Evolutionary conservation across 768 basidiomycete genomes (phyloP).

Genomic region (Asterophora parasitica): DNA sequence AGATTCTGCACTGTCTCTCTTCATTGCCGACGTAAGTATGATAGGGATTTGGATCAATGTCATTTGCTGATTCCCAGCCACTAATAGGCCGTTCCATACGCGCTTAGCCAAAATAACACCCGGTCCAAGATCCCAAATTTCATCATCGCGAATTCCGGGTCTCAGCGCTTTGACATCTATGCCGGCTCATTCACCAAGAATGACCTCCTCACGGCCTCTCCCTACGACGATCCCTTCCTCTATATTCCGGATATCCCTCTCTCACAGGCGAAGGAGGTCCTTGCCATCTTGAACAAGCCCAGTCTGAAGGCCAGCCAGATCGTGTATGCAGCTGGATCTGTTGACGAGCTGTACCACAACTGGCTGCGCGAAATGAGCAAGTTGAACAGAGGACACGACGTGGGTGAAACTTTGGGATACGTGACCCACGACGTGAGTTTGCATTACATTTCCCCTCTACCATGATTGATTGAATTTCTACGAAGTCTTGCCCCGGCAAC

Average conservation of each 20-base stretch:
- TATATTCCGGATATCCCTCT: slow-evolving; percentile 55
- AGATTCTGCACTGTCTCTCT: slow-evolving; percentile 54
- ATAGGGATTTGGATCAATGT: too few relatives aligned
- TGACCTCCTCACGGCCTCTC: slow-evolving; percentile 72
- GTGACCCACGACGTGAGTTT: slow-evolving; percentile 42
- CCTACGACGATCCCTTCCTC: slow-evolving; percentile 61
- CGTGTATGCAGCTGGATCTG: slow-evolving; percentile 17
- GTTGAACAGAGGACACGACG: slow-evolving; percentile 32
- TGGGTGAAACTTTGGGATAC: slow-evolving; percentile 64
- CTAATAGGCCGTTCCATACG: slow-evolving; percentile 53
- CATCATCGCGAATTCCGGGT: slow-evolving; percentile 61
- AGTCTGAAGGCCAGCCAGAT: slow-evolving; percentile 35
- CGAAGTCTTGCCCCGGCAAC: slow-evolving; percentile 61
- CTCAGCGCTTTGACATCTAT: slow-evolving; percentile 63
- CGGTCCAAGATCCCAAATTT: slow-evolving; percentile 56
- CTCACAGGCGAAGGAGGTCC: slow-evolving; percentile 45
- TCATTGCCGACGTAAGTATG: slow-evolving; percentile 40
- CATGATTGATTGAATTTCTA: neutral
- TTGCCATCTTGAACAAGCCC: slow-evolving; percentile 47
- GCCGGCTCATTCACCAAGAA: slow-evolving; percentile 72
- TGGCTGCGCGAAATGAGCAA: slow-evolving; percentile 60
- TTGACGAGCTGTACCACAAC: slow-evolving; percentile 12
- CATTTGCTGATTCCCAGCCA: too few relatives aligned
- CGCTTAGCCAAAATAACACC: slow-evolving; percentile 58
- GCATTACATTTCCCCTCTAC: neutral